Percentiles rank a stretch among this genome's conserved stretches.
Evolutionary conservation across 306 rosid species (phyloP).

Genomic region (Adenanthera pavonina): DNA sequence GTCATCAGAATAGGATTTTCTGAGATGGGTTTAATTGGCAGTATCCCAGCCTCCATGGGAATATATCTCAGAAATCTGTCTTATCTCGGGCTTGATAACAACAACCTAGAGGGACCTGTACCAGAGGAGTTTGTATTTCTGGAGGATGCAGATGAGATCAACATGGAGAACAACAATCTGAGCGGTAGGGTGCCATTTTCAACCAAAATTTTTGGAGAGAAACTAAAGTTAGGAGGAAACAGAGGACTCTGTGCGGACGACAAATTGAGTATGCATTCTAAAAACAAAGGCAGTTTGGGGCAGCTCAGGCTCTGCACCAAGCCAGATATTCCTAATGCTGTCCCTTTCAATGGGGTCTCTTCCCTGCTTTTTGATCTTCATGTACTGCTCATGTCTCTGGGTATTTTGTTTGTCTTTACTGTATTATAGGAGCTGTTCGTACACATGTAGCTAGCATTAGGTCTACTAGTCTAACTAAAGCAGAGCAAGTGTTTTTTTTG

Average conservation of each 20-base stretch:
- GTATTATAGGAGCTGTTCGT: conserved; percentile 28
- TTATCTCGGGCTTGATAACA: conserved; percentile 77
- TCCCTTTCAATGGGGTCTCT: conserved; percentile 48
- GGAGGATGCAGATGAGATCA: conserved; percentile 61
- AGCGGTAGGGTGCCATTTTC: conserved; percentile 66
- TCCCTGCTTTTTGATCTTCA: conserved; percentile 47
- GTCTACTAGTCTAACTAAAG: conserved; percentile 23
- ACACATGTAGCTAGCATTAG: neutral
- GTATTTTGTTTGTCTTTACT: conserved; percentile 38
- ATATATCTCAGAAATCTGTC: conserved; percentile 55
- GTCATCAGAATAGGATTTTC: conserved; percentile 68
- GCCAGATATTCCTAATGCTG: conserved; percentile 46
- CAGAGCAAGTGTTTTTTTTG: conserved; percentile 4
- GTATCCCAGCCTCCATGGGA: conserved; percentile 77
- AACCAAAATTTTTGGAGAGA: conserved; percentile 42
- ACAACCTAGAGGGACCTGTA: conserved; percentile 71
- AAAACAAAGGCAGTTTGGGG: conserved; percentile 35
- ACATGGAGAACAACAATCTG: conserved; percentile 79
- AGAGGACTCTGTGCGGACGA: conserved; percentile 62
- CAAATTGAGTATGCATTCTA: neutral
- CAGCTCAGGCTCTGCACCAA: conserved; percentile 54
- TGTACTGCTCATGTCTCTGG: conserved; percentile 31
- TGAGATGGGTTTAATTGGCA: conserved; percentile 63
- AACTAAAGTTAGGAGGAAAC: conserved; percentile 69
- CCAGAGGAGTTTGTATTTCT: conserved; percentile 67